Conservation (phyloP, 2,329 filamentous ascomycete species). For the Bipolaris zeicola region DNA sequence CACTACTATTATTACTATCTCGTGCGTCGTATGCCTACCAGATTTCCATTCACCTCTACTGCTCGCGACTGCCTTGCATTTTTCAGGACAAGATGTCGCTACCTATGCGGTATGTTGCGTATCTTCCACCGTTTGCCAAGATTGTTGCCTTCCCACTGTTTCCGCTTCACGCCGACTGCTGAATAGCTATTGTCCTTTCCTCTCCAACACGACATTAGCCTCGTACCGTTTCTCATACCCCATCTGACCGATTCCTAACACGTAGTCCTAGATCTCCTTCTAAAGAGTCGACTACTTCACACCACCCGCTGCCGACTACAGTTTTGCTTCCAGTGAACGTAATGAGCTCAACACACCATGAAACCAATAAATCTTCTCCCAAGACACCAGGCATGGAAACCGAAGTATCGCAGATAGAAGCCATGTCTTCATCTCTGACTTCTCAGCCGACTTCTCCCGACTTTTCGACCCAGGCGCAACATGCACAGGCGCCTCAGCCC, state of each 20-base stretch:
- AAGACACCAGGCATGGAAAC: conserved; percentile 9
- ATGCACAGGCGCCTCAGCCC: not conserved
- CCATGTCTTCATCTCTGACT: conserved; percentile 21
- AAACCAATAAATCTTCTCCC: not conserved
- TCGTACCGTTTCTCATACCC: too few relatives aligned
- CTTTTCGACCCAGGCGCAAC: not conserved
- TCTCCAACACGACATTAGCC: not conserved
- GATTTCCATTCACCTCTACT: not conserved
- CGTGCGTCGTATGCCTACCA: not conserved
- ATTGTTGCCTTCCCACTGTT: not conserved
- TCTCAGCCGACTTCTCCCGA: conserved; percentile 1
- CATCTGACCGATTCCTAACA: not conserved
- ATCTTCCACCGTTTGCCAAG: conserved; percentile 2
- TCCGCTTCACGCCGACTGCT: not conserved
- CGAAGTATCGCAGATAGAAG: conserved; percentile 12
- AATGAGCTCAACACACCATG: not conserved
- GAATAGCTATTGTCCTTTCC: not conserved
- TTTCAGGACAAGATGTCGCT: conserved; percentile 30
- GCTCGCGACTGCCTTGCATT: not conserved
- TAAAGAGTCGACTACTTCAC: not conserved
- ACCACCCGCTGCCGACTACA: not conserved
- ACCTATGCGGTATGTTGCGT: conserved; percentile 32
- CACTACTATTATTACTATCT: not conserved
- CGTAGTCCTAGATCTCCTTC: conserved; percentile 11
- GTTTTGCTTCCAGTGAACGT: not conserved